Conservation (phyloP, 768 basidiomycete genomes). For the Termitomyces sp. region DNA sequence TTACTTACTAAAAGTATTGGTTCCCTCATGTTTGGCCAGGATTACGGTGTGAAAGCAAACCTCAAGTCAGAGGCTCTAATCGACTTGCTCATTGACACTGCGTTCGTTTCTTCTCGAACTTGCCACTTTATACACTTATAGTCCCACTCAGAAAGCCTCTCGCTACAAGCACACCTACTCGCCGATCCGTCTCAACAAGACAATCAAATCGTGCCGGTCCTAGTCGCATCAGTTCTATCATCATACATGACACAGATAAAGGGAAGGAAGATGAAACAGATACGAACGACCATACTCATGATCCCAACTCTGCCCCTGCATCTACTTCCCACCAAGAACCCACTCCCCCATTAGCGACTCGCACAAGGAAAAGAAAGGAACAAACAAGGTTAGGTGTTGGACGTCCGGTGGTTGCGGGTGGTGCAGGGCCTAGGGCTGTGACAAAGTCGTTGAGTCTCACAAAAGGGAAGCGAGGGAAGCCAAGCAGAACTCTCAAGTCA, state of each 20-base stretch:
- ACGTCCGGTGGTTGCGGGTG: constrained; percentile 61
- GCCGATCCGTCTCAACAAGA: constrained; percentile 31
- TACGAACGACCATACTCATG: constrained; percentile 14
- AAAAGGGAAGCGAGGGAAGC: constrained; percentile 46
- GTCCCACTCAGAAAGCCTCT: constrained; percentile 6
- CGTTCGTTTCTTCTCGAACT: constrained; percentile 27
- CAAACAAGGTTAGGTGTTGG: constrained; percentile 72
- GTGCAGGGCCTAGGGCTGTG: constrained; percentile 58
- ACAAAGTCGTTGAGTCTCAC: constrained; percentile 57
- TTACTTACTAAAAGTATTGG: neutral
- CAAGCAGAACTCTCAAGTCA: constrained; percentile 46
- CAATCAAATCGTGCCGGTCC: constrained; percentile 34
- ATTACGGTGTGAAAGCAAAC: constrained; percentile 79
- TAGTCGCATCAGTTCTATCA: constrained; percentile 40
- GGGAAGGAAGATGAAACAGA: constrained; percentile 32
- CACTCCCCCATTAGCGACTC: constrained; percentile 25
- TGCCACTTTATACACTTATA: constrained; percentile 1
- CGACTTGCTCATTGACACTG: constrained; percentile 62
- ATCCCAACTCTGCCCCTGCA: constrained; percentile 11
- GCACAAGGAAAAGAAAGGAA: constrained; percentile 70
- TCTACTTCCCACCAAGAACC: constrained; percentile 21
- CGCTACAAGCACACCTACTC: constrained; percentile 22
- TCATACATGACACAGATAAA: constrained; percentile 47
- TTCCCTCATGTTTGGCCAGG: constrained; percentile 37
- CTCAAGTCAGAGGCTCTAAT: constrained; percentile 79